Evolutionary conservation across 352 stramenopile genomes (phyloP).

Genomic region (Saprolegnia diclina): DNA sequence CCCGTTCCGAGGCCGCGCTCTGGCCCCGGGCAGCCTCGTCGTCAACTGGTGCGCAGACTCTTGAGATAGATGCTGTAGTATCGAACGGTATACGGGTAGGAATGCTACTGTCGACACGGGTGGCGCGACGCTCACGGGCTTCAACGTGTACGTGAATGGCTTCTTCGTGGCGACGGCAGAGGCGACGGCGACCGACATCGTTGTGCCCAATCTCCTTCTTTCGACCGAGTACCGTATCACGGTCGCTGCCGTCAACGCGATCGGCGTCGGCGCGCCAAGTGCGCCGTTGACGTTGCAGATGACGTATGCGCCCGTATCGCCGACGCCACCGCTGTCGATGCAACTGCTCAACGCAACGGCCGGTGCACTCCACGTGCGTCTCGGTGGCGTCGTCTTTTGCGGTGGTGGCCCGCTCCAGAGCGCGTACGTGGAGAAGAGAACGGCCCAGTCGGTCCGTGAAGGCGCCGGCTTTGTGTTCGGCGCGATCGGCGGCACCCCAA

Average conservation of each 20-base stretch:
- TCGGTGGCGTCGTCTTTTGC: neutral
- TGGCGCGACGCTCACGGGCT: neutral
- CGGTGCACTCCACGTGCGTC: neutral
- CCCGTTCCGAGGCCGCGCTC: too few species aligned
- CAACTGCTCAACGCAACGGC: neutral
- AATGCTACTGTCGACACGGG: neutral
- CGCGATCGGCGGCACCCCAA: neutral
- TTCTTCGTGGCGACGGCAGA: conserved; percentile 1
- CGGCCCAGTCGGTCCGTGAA: neutral
- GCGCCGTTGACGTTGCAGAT: neutral
- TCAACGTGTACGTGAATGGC: neutral
- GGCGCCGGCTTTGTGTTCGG: conserved; percentile 1
- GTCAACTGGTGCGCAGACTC: conserved; percentile 1
- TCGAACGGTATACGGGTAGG: neutral
- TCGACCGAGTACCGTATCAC: neutral
- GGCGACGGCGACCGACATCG: neutral
- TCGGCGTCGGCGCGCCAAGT: neutral
- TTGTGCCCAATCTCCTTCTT: neutral
- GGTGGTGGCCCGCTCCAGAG: neutral
- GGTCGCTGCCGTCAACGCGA: neutral
- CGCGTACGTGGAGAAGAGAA: conserved; percentile 1
- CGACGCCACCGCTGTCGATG: neutral
- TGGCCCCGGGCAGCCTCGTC: neutral
- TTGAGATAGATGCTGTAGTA: too few species aligned
- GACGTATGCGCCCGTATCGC: neutral